Percentiles rank a stretch among this genome's conserved stretches.
phyloP scores from a whole-genome alignment of 1,139 yeast genomes.

The Protomyces lactucae-debilis region DNA sequence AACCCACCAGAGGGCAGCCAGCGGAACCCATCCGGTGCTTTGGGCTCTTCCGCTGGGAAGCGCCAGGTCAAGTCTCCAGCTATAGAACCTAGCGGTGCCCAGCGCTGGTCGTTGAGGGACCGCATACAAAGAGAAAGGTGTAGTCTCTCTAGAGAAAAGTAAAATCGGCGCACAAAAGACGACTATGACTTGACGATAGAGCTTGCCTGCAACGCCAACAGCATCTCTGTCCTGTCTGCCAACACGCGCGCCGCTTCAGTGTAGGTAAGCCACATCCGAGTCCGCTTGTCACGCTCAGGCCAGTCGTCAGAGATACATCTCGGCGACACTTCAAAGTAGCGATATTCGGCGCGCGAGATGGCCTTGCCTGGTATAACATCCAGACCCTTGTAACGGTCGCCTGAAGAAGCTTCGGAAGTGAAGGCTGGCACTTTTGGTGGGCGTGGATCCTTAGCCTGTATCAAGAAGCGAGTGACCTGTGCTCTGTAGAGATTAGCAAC shows the following conservation, averaged over 20 bases:
- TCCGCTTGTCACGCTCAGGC: slow-evolving; percentile 30
- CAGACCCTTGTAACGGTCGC: slow-evolving; percentile 6
- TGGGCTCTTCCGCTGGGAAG: neutral
- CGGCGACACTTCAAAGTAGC: slow-evolving; percentile 27
- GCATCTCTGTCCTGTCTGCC: slow-evolving; percentile 27
- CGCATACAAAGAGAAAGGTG: no score
- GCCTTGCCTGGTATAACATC: slow-evolving; percentile 9
- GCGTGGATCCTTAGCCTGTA: slow-evolving; percentile 8
- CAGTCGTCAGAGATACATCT: slow-evolving; percentile 23
- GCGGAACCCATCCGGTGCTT: slow-evolving; percentile 13
- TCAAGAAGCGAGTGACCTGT: slow-evolving; percentile 2
- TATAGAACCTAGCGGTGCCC: neutral
- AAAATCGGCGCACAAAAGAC: neutral
- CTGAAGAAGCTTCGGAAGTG: neutral
- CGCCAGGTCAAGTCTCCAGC: neutral
- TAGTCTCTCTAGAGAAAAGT: no score
- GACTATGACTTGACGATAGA: slow-evolving; percentile 18
- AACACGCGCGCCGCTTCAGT: slow-evolving; percentile 27
- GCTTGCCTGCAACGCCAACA: slow-evolving; percentile 23
- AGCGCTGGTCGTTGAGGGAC: neutral
- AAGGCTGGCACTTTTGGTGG: slow-evolving; percentile 11
- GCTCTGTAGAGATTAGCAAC: neutral
- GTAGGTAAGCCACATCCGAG: slow-evolving; percentile 30
- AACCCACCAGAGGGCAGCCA: slow-evolving; percentile 20
- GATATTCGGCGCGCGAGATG: slow-evolving; percentile 25